Percentiles rank a stretch among this genome's conserved stretches.
These are phyloP conservation scores for Adansonia madagascariensis DNA, from an alignment of 441 rosid genomes.

Conservation along the genomic window DNA sequence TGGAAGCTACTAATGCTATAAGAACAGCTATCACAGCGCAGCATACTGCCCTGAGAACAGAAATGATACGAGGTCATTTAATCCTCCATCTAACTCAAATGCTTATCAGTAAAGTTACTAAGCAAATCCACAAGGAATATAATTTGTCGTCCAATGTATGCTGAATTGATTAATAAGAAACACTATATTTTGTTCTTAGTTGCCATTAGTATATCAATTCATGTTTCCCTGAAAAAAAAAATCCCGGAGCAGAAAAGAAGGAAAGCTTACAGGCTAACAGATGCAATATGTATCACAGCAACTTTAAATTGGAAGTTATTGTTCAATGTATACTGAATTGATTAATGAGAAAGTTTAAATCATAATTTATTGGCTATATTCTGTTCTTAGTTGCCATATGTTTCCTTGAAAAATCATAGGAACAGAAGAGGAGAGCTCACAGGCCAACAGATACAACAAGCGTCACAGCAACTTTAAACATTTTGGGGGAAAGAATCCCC, in stretches of 20 bases:
- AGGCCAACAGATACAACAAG: conserved; percentile 91
- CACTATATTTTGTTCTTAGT: not conserved
- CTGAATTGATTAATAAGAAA: conserved; percentile 7
- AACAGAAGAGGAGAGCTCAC: conserved; percentile 55
- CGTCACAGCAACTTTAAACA: conserved; percentile 94
- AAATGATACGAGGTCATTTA: conserved; percentile 17
- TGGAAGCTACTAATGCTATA: conserved; percentile 94
- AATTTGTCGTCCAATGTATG: conserved; percentile 10
- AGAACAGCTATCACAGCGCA: conserved; percentile 77
- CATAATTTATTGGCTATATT: conserved; percentile 13
- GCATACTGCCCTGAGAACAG: conserved; percentile 73
- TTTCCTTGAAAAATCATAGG: not conserved
- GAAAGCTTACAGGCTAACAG: not conserved
- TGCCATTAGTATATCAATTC: not conserved
- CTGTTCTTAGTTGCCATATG: not conserved
- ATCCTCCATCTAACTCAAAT: not conserved
- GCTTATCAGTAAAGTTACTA: conserved; percentile 7
- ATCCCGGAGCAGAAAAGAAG: conserved; percentile 24
- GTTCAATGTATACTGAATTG: conserved; percentile 1
- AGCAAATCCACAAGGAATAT: conserved; percentile 6
- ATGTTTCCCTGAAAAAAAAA: conserved; percentile 21
- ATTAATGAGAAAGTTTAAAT: not conserved
- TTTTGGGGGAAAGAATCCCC: conserved; percentile 89
- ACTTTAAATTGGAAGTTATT: not conserved
- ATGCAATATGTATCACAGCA: not conserved